Evolutionary conservation across 116 monocot genomes (phyloP).

Genomic region (Zostera marina): DNA sequence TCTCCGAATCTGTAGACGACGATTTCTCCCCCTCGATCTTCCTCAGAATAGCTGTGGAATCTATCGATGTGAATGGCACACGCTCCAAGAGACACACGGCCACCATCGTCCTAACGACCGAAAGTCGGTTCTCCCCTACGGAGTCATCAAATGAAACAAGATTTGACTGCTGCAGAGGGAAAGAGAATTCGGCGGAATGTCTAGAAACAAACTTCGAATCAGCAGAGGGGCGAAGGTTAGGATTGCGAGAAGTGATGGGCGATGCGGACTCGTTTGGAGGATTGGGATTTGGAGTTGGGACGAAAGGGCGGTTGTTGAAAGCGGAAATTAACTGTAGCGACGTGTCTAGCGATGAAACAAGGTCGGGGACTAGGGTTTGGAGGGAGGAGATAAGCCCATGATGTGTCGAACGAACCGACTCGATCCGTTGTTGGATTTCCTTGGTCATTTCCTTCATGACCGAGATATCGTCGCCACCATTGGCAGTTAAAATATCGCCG

Average conservation of each 20-base stretch:
- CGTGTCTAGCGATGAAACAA: conserved; percentile 65
- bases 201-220: background rate
- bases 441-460: conserved; percentile 38
- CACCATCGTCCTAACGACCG: conserved; percentile 65
- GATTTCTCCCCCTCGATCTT: conserved; percentile 61
- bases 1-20: conserved; percentile 46
- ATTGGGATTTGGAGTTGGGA: conserved; percentile 38
- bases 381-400: conserved; percentile 60
- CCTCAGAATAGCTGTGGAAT: conserved; percentile 51
- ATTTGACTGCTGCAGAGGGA: conserved; percentile 18
- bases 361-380: conserved; percentile 61
- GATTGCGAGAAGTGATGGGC: conserved; percentile 6
- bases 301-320: conserved; percentile 71
- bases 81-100: conserved; percentile 84
- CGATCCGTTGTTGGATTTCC: conserved; percentile 40
- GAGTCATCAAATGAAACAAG: conserved; percentile 5
- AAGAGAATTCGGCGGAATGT: conserved; percentile 12
- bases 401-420: conserved; percentile 35
- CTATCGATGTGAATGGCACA: conserved; percentile 67
- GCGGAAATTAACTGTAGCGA: conserved; percentile 71
- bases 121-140: conserved; percentile 25
- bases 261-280: conserved; percentile 6
- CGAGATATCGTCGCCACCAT: conserved; percentile 31
- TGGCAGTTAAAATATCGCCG: background rate
- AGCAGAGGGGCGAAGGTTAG: background rate